Percentiles rank a stretch among this genome's conserved stretches.
phyloP scores from a whole-genome alignment of 257 asterid species.

The Leonotis leonurus region DNA sequence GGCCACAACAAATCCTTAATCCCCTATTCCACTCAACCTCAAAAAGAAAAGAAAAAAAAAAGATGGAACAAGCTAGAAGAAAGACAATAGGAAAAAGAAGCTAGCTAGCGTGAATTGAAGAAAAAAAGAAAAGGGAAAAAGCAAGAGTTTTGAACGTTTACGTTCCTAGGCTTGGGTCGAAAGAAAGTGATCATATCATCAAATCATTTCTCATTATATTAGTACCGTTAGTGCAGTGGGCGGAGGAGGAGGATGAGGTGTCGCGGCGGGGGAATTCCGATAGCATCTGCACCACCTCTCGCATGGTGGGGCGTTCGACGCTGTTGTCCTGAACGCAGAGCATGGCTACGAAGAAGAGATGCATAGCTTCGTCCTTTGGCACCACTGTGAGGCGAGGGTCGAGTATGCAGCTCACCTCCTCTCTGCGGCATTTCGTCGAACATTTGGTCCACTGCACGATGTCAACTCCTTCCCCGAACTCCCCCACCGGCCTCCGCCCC shows the following conservation, averaged over 20 bases:
- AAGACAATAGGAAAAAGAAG: background rate
- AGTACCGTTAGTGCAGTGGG: slow-evolving; percentile 16
- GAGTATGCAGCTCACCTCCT: slow-evolving; percentile 40
- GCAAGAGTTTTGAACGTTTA: background rate
- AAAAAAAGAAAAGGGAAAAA: background rate
- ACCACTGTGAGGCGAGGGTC: slow-evolving; percentile 57
- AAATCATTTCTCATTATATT: slow-evolving; percentile 26
- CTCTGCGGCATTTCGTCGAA: slow-evolving; percentile 54
- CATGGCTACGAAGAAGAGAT: slow-evolving; percentile 78
- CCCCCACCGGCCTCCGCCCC: slow-evolving; percentile 50
- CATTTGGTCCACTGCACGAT: slow-evolving; percentile 65
- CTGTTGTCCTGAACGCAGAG: slow-evolving; percentile 75
- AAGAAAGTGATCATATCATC: slow-evolving; percentile 26
- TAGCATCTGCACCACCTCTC: slow-evolving; percentile 90
- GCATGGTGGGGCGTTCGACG: slow-evolving; percentile 83
- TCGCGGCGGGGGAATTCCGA: slow-evolving; percentile 63
- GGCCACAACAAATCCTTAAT: no score
- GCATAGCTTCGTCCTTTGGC: slow-evolving; percentile 71
- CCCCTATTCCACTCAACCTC: slow-evolving; percentile 7
- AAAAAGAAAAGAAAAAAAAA: no score
- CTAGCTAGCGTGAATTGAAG: background rate
- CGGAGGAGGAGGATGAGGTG: slow-evolving; percentile 43
- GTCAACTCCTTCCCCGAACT: slow-evolving; percentile 54
- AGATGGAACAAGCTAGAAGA: background rate
- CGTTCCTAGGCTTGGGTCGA: background rate